Percentiles rank a stretch among this genome's conserved stretches.
Conservation (phyloP, 495 filamentous ascomycete species). For the Xylaria telfairii region DNA sequence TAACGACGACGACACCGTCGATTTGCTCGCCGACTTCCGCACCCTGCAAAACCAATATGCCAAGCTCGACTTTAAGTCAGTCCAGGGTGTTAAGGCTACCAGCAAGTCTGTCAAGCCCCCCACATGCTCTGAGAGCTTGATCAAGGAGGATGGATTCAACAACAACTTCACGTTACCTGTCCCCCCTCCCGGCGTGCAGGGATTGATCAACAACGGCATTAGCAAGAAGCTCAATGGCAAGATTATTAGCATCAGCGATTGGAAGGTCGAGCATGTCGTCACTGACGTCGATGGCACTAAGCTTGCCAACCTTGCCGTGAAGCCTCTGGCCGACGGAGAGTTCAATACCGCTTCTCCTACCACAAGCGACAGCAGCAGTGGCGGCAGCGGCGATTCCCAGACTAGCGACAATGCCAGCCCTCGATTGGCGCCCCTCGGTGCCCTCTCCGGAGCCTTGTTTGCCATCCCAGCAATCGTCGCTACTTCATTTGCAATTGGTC, state of each 20-base stretch:
- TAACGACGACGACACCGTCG: conserved; percentile 67
- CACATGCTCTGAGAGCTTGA: conserved; percentile 66
- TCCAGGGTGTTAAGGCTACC: conserved; percentile 60
- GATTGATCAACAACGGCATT: conserved; percentile 63
- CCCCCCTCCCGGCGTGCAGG: conserved; percentile 48
- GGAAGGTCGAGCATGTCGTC: conserved; percentile 46
- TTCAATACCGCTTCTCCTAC: conserved; percentile 37
- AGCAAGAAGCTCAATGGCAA: conserved; percentile 47
- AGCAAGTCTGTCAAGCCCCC: conserved; percentile 60
- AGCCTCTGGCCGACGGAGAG: conserved; percentile 48
- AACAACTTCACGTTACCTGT: conserved; percentile 77
- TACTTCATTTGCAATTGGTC: conserved; percentile 34
- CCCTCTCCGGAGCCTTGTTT: conserved; percentile 33
- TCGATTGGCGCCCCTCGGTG: conserved; percentile 31
- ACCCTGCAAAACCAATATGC: conserved; percentile 75
- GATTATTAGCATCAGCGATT: conserved; percentile 50
- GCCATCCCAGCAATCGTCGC: conserved; percentile 37
- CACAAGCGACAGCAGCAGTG: conserved; percentile 7
- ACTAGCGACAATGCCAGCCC: conserved; percentile 31
- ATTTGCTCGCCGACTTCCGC: conserved; percentile 74
- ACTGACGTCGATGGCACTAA: conserved; percentile 46
- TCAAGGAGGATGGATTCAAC: conserved; percentile 67
- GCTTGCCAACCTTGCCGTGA: conserved; percentile 47
- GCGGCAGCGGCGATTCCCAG: background rate
- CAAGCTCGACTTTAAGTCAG: conserved; percentile 70